Evolutionary conservation across 257 asterid genomes (phyloP).

Genomic region (Solanum arcanum): DNA sequence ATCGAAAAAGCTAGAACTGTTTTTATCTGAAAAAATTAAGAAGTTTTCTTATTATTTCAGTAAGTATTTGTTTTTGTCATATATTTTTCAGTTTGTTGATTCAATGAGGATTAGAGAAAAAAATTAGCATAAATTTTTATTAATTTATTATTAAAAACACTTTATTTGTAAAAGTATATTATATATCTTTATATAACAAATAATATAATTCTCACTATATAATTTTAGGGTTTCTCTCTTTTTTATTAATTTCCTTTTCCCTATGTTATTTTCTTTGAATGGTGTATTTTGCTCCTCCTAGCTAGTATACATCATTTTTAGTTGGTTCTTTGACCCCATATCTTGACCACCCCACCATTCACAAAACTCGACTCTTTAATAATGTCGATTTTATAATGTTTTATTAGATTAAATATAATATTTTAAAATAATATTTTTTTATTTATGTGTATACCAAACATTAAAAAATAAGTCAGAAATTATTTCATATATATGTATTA

Average conservation of each 20-base stretch:
- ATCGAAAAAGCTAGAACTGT: fast-evolving
- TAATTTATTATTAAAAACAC: too few relatives aligned
- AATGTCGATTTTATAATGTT: neutral
- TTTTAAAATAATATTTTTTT: neutral
- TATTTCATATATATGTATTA: neutral
- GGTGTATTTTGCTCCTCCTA: neutral
- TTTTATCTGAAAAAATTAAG: too few relatives aligned
- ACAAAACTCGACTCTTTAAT: too few relatives aligned
- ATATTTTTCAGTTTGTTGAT: neutral
- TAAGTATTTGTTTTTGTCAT: fast-evolving
- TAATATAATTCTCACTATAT: too few relatives aligned
- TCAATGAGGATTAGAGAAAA: too few relatives aligned
- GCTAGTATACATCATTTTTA: neutral
- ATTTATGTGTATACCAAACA: neutral
- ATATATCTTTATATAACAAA: too few relatives aligned
- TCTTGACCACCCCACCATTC: neutral
- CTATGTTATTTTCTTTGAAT: neutral
- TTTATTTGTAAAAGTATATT: too few relatives aligned
- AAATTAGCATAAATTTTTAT: too few relatives aligned
- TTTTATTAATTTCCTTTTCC: neutral
- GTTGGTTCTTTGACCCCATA: neutral
- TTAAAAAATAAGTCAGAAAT: neutral
- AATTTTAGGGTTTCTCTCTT: neutral
- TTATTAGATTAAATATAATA: neutral
- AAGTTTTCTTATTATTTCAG: too few relatives aligned